phyloP scores from a whole-genome alignment of 257 asterid genomes.

The Verbena officinalis region DNA sequence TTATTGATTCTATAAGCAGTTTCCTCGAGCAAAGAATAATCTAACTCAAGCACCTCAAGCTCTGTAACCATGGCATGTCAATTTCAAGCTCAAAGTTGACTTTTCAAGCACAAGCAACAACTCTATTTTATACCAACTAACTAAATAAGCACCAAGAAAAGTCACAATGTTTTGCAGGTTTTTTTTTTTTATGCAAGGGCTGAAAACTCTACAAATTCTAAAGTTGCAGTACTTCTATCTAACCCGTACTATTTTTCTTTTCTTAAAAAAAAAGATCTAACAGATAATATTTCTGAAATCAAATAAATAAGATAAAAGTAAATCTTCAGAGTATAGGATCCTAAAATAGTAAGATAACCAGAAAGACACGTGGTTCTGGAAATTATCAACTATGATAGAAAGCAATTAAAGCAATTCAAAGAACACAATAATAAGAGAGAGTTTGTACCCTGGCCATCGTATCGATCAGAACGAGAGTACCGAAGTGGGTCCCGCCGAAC shows the following conservation, averaged over 20 bases:
- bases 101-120: slow-evolving; percentile 4
- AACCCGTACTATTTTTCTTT: slow-evolving; percentile 6
- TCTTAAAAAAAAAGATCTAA: no score
- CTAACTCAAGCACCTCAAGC: background rate
- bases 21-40: slow-evolving; percentile 1
- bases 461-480: slow-evolving; percentile 67
- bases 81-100: slow-evolving; percentile 12
- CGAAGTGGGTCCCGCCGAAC: slow-evolving; percentile 82
- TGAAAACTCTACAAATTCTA: background rate
- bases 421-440: slow-evolving; percentile 9
- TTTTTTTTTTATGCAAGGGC: background rate
- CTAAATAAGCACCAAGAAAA: background rate
- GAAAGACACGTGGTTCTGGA: slow-evolving; percentile 19
- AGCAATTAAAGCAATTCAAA: background rate
- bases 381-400: background rate
- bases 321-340: background rate
- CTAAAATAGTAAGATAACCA: background rate
- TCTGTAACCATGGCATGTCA: background rate
- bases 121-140: background rate
- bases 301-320: background rate
- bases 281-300: background rate
- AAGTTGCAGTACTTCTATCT: background rate
- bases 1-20: background rate
- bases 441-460: slow-evolving; percentile 61
- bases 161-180: background rate